These are phyloP conservation scores for Saxispiralis lemnorum DNA, from an alignment of 495 filamentous ascomycete genomes.

Conservation along the genomic window DNA sequence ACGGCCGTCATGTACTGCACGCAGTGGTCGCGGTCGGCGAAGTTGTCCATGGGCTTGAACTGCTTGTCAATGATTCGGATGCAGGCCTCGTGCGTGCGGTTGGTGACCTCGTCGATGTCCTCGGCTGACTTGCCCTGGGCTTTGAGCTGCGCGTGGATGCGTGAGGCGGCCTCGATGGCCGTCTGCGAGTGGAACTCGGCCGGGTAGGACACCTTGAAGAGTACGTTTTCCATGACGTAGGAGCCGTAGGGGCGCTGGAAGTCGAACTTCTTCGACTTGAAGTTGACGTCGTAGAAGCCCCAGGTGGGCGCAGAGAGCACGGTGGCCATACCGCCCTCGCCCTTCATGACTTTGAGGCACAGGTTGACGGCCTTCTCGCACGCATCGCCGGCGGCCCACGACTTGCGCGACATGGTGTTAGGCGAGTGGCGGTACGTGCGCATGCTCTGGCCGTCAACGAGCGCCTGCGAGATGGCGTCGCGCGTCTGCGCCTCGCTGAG, in stretches of 20 bases:
- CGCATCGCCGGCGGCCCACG: constrained; percentile 94
- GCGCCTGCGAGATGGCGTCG: constrained; percentile 90
- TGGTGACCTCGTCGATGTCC: constrained; percentile 83
- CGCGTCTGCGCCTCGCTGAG: constrained; percentile 77
- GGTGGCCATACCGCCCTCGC: constrained; percentile 77
- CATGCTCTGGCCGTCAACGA: constrained; percentile 89
- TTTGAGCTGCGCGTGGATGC: constrained; percentile 65
- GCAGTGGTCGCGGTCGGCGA: constrained; percentile 96
- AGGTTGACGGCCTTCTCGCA: constrained; percentile 94
- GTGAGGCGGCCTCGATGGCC: constrained; percentile 83
- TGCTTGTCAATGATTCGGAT: constrained; percentile 99
- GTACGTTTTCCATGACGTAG: constrained; percentile 99
- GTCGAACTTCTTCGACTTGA: constrained; percentile 85
- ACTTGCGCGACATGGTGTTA: constrained; percentile 98
- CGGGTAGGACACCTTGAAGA: constrained; percentile 98
- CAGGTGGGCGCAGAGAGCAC: constrained; percentile 84
- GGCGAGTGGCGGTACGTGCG: constrained; percentile 93
- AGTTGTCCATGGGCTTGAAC: constrained; percentile 99
- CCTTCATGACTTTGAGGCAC: constrained; percentile 78
- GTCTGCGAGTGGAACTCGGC: constrained; percentile 99
- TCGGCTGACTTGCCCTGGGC: constrained; percentile 74
- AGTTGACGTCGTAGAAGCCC: constrained; percentile 97
- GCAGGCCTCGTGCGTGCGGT: constrained; percentile 94
- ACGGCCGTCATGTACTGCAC: constrained; percentile 96
- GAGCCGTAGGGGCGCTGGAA: constrained; percentile 92